Evolutionary conservation across 2,329 filamentous ascomycete genomes (phyloP), one percentile per base, ranked within the genome.

Genomic region (Zasmidium angulare): DNA sequence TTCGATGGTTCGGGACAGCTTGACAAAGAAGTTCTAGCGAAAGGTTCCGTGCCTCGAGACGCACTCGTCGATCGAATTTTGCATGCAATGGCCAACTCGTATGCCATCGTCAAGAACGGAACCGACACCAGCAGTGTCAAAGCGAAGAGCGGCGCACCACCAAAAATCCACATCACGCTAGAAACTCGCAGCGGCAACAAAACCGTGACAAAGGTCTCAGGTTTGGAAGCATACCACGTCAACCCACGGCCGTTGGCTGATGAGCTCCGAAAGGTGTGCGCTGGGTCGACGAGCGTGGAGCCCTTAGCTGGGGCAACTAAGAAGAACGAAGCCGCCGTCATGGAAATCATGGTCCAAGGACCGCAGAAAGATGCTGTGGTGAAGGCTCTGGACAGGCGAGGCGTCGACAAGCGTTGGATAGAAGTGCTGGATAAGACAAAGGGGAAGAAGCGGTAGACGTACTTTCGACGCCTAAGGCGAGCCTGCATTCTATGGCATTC

Each of bases 271-370:
- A 89, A 86, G 75, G 82, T 83, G 29, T 89, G 87, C 69, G 87
- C 87, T 1, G 86, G 87, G n/a, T 85, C 82, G 58, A 87, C 86
- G 12, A 87, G 84, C 60, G 84, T 89, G 1, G 81, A 84, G 31
- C 83, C 85, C 65, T 75, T 86, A 29, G 79, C 81, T 49, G 86
- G 86, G 2, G 82, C 79, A 19, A 80, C 80, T 61, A 85, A 85
- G 9, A 84, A 86, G 65, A 83, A 82, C 1, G 82, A 85, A 63
- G 84, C 81, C 65, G 84, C 85, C 0, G 76, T 87, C 1, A 83
- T 88, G 82, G 87, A 89, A 71, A 82, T 89, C 20, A 79, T 88
- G 75, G 81, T 89, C 2, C 87, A 89, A 68, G 87, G 87, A 1
- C 85, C 86, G 60, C 86, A 89, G 75, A 82, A 81, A 58, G 82